These are phyloP conservation scores for Coccomyxa subellipsoidea DNA, from an alignment of 163 green algal species.

Conservation along the genomic window DNA sequence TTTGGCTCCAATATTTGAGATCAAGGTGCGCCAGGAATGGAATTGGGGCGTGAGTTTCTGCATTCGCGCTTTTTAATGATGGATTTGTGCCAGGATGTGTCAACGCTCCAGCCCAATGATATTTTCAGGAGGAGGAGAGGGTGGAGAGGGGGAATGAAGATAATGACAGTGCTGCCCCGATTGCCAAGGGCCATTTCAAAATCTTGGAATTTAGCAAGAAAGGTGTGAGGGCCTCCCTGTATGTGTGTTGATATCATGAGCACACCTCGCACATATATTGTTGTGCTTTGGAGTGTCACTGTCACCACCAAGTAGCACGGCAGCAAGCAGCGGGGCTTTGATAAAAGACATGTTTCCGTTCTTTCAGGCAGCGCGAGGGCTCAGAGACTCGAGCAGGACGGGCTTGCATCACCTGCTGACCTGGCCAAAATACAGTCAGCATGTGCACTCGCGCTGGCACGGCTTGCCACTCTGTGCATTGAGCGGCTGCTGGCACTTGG, in stretches of 20 bases:
- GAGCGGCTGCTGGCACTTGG: neutral
- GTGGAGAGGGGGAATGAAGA: neutral
- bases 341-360: neutral
- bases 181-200: neutral
- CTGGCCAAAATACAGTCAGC: neutral
- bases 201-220: neutral
- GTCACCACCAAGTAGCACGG: neutral
- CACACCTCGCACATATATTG: neutral
- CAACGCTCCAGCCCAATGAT: too few species aligned
- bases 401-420: neutral
- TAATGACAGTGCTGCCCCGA: neutral
- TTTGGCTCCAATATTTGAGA: neutral
- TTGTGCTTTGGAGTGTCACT: neutral
- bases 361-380: neutral
- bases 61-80: too few species aligned
- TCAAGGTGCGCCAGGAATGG: neutral
- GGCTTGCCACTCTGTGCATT: neutral
- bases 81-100: too few species aligned
- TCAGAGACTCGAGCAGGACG: neutral
- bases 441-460: neutral
- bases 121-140: neutral
- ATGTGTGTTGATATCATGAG: neutral
- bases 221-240: neutral
- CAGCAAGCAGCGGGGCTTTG: neutral
- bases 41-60: too few species aligned